Percentiles rank a stretch among this genome's conserved stretches.
phyloP scores from a whole-genome alignment of 1,284 basidiomycete genomes.

The Pyrrhoderma noxium region DNA sequence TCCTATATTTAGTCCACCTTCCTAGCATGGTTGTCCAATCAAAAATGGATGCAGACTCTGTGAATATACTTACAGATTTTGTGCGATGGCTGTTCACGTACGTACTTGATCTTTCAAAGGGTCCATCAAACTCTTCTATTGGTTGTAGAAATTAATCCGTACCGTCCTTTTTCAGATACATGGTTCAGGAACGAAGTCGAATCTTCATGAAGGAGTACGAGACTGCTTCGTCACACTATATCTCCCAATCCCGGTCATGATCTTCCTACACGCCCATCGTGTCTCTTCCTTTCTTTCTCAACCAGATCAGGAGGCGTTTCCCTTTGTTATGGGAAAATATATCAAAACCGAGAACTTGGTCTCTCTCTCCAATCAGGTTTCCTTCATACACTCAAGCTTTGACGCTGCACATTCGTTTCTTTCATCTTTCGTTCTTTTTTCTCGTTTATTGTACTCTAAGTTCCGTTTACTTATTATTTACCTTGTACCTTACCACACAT shows the following conservation, averaged over 20 bases:
- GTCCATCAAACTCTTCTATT: not conserved
- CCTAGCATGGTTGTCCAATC: conserved; percentile 85
- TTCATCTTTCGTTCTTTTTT: no score
- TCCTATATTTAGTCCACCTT: conserved; percentile 53
- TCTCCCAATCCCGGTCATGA: not conserved
- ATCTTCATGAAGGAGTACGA: conserved; percentile 73
- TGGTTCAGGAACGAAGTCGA: conserved; percentile 56
- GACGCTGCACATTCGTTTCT: no score
- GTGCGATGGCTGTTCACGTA: conserved; percentile 84
- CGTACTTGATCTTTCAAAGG: conserved; percentile 32
- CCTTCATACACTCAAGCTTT: no score
- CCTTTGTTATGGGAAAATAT: no score
- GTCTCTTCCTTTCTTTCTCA: not conserved
- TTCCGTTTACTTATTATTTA: no score
- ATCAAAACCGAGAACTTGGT: no score
- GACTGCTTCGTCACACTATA: conserved; percentile 58
- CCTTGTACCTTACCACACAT: no score
- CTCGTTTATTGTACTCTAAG: no score
- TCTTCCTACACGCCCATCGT: not conserved
- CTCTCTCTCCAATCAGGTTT: no score
- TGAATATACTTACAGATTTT: conserved; percentile 81
- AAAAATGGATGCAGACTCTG: conserved; percentile 85
- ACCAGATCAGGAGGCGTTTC: no score
- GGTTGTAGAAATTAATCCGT: conserved; percentile 9
- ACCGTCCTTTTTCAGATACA: conserved; percentile 41